Evolutionary conservation across 2,329 filamentous ascomycete genomes (phyloP).

Genomic region (Cercospora citrullina): DNA sequence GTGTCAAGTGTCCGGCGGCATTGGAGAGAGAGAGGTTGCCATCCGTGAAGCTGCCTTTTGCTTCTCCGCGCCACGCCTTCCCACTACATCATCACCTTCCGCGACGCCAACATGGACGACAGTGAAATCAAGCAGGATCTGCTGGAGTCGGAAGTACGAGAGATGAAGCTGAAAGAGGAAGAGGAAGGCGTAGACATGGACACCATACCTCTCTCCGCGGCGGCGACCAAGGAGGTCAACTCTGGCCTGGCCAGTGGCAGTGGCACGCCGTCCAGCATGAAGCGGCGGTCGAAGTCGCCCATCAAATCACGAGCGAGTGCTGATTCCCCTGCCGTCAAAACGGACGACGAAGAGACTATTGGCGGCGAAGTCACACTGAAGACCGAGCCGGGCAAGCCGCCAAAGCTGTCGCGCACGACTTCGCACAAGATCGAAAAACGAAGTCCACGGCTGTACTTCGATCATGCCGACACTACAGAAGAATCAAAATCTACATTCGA

Average conservation of each 20-base stretch:
- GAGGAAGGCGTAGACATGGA: slow-evolving; percentile 35
- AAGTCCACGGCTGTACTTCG: slow-evolving; percentile 66
- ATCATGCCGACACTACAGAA: slow-evolving; percentile 74
- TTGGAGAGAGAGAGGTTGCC: slow-evolving; percentile 1
- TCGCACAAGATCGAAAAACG: slow-evolving; percentile 68
- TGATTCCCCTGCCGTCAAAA: slow-evolving; percentile 42
- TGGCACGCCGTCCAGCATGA: slow-evolving; percentile 26
- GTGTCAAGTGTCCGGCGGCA: background rate
- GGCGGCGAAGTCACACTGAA: slow-evolving; percentile 64
- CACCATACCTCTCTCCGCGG: slow-evolving; percentile 23
- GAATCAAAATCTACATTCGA: slow-evolving; percentile 77
- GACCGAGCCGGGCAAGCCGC: slow-evolving; percentile 64
- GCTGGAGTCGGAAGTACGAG: slow-evolving; percentile 47
- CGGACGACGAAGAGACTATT: slow-evolving; percentile 55
- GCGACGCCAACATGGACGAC: slow-evolving; percentile 42
- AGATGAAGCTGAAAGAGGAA: slow-evolving; percentile 50
- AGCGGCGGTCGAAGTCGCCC: slow-evolving; percentile 33
- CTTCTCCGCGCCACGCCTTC: slow-evolving; percentile 19
- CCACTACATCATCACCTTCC: slow-evolving; percentile 31
- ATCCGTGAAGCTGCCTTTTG: slow-evolving; percentile 20
- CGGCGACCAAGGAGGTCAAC: slow-evolving; percentile 29
- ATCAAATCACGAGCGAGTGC: slow-evolving; percentile 32
- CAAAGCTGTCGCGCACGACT: slow-evolving; percentile 71
- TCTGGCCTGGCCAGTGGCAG: slow-evolving; percentile 29
- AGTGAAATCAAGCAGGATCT: slow-evolving; percentile 39